A percentile compares a stretch with the other conserved stretches of the same genome.
phyloP scores from a whole-genome alignment of 2,329 filamentous ascomycete genomes.

The Aureobasidium vineae region DNA sequence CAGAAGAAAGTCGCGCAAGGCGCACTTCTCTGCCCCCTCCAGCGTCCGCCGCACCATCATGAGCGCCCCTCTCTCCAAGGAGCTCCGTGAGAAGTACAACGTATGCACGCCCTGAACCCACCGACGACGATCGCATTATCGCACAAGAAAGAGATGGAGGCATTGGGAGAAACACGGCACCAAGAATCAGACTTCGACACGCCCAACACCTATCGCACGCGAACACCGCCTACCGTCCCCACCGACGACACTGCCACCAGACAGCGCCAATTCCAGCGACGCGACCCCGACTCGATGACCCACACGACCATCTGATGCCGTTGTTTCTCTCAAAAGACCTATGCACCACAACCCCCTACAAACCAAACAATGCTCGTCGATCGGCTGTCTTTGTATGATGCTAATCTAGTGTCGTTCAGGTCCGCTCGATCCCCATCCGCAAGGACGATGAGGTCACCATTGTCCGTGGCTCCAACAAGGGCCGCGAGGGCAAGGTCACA shows the following conservation, averaged over 20 bases:
- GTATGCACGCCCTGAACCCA: constrained; percentile 54
- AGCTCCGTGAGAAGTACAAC: constrained; percentile 98
- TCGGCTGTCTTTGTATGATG: constrained; percentile 24
- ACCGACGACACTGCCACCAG: neutral
- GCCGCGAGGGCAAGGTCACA: constrained; percentile 96
- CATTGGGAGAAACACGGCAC: constrained; percentile 17
- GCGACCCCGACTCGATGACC: neutral
- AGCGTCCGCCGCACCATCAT: constrained; percentile 94
- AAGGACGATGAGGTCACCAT: constrained; percentile 84
- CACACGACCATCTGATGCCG: constrained; percentile 4
- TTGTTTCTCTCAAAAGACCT: constrained; percentile 7
- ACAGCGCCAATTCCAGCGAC: neutral
- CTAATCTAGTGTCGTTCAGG: constrained; percentile 51
- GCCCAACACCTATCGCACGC: neutral
- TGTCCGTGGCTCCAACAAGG: constrained; percentile 92
- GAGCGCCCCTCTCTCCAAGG: constrained; percentile 93
- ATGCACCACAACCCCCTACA: constrained; percentile 13
- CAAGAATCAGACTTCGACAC: neutral
- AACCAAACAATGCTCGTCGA: constrained; percentile 21
- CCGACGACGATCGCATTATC: neutral
- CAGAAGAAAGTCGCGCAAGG: constrained; percentile 98
- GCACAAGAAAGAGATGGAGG: constrained; percentile 6
- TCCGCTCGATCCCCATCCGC: constrained; percentile 93
- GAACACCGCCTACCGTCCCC: neutral
- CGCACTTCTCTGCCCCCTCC: constrained; percentile 94